A percentile compares a stretch with the other conserved stretches of the same genome.
Conservation (phyloP, 1,139 yeast species). For the Suhomyces guaymorum region DNA sequence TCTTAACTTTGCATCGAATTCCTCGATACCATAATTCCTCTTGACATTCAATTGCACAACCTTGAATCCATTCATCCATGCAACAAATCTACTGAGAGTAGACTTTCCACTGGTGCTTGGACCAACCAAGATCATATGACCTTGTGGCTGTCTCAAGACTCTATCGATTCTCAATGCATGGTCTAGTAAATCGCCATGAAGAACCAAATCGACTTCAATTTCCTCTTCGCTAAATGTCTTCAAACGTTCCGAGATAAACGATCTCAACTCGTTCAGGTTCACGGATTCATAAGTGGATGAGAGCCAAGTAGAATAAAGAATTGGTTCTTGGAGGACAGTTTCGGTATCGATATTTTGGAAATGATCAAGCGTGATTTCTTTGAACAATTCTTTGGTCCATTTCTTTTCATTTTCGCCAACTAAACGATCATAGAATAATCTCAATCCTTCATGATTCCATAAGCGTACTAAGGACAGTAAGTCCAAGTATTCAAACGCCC, state of each 20-base stretch:
- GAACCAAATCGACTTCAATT: slow-evolving; percentile 57
- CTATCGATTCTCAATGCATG: slow-evolving; percentile 80
- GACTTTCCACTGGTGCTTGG: slow-evolving; percentile 82
- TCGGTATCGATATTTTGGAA: slow-evolving; percentile 52
- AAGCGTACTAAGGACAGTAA: slow-evolving; percentile 55
- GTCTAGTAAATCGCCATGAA: slow-evolving; percentile 72
- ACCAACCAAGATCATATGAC: slow-evolving; percentile 89
- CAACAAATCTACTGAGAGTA: slow-evolving; percentile 74
- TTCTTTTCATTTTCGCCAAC: slow-evolving; percentile 47
- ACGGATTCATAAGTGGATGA: slow-evolving; percentile 64
- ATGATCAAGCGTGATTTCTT: slow-evolving; percentile 30
- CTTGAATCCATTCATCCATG: slow-evolving; percentile 86
- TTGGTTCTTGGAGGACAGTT: slow-evolving; percentile 46
- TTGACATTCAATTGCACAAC: slow-evolving; percentile 61
- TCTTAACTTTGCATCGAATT: slow-evolving; percentile 69
- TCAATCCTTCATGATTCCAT: slow-evolving; percentile 81
- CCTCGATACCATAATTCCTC: slow-evolving; percentile 53
- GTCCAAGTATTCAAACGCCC: slow-evolving; percentile 34
- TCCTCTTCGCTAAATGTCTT: slow-evolving; percentile 78
- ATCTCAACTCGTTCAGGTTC: slow-evolving; percentile 44
- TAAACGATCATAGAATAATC: slow-evolving; percentile 76
- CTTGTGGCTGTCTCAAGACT: slow-evolving; percentile 82
- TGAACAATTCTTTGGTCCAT: slow-evolving; percentile 54
- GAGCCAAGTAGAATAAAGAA: slow-evolving; percentile 74
- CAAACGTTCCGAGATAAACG: slow-evolving; percentile 65